Conservation (phyloP, 192 early-diverging fungal species). For the Coemansia guatemalensis region DNA sequence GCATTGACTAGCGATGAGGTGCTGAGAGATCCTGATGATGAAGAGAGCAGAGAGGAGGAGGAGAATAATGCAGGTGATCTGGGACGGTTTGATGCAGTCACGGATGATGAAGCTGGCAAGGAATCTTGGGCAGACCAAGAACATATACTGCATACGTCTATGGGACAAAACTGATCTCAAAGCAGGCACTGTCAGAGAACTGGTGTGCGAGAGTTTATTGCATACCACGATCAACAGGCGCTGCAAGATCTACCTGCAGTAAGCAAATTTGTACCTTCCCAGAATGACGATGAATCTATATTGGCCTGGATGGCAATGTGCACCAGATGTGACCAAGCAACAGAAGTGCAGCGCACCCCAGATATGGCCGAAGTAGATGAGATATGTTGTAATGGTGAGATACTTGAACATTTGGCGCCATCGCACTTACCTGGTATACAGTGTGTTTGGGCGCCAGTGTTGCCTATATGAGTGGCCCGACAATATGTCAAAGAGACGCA, state of each 20-base stretch:
- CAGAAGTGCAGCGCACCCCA: background rate
- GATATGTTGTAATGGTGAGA: background rate
- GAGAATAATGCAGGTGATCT: background rate
- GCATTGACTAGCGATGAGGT: background rate
- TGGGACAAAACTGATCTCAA: too few relatives aligned
- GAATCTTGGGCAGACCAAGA: too few relatives aligned
- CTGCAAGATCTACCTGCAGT: background rate
- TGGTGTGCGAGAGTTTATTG: too few relatives aligned
- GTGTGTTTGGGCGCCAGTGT: background rate
- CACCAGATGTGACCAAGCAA: background rate
- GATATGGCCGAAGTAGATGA: background rate
- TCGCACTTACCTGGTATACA: background rate
- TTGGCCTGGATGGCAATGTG: background rate
- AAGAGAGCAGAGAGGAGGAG: too few relatives aligned
- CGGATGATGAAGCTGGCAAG: too few relatives aligned
- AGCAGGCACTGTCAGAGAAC: too few relatives aligned
- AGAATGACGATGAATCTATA: background rate
- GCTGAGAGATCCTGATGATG: background rate
- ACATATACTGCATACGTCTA: too few relatives aligned
- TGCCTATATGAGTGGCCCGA: background rate
- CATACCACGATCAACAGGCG: background rate
- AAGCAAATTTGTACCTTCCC: background rate
- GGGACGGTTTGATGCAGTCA: too few relatives aligned
- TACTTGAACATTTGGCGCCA: background rate
- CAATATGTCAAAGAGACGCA: background rate